phyloP scores from a whole-genome alignment of 176 grass and related monocot species.

The Oryza coarctata region DNA sequence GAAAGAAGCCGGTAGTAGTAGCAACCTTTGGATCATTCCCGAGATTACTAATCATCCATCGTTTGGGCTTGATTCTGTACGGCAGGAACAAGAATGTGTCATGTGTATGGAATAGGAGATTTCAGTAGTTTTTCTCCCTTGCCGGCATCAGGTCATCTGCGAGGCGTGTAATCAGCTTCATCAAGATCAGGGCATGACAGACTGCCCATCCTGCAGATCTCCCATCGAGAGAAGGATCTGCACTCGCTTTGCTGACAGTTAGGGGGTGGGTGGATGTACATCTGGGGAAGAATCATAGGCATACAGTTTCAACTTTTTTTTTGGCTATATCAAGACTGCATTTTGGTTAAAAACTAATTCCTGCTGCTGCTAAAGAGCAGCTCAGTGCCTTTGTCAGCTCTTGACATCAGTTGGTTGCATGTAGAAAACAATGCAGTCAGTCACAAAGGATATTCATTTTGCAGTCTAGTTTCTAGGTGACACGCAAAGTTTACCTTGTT shows the following conservation, averaged over 20 bases:
- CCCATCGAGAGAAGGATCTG: constrained; percentile 41
- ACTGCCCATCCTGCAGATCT: constrained; percentile 56
- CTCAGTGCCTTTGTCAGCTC: neutral
- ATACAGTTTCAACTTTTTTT: neutral
- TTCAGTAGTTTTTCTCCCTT: constrained; percentile 61
- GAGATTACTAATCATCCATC: constrained; percentile 23
- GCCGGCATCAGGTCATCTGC: constrained; percentile 55
- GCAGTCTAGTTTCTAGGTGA: neutral
- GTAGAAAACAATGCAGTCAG: neutral
- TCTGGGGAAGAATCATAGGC: neutral
- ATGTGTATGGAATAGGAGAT: constrained; percentile 58
- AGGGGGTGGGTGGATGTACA: constrained; percentile 1
- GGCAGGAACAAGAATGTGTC: constrained; percentile 49
- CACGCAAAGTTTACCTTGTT: no score
- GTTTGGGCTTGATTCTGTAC: constrained; percentile 29
- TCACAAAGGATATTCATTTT: constrained; percentile 4
- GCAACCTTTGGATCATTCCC: neutral
- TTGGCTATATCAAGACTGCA: neutral
- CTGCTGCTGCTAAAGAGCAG: neutral
- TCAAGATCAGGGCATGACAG: constrained; percentile 42
- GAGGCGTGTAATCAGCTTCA: constrained; percentile 48
- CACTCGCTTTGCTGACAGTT: constrained; percentile 37
- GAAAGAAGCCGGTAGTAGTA: neutral
- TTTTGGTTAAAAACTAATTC: neutral
- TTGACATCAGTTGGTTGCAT: neutral